phyloP scores from a whole-genome alignment of 164 flowering plant species.

The Magnolia changhungtana region DNA sequence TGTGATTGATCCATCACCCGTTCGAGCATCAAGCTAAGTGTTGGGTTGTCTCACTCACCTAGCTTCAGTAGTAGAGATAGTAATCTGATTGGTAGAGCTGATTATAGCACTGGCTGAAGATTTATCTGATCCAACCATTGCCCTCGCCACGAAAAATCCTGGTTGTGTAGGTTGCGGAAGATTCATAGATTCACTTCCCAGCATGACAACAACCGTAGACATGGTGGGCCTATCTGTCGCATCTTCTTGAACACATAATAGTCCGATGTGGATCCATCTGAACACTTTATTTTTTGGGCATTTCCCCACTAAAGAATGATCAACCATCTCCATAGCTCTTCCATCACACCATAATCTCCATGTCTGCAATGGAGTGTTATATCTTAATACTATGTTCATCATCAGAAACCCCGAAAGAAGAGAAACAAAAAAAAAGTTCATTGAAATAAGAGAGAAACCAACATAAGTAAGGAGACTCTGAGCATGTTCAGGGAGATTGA shows the following conservation, averaged over 20 bases:
- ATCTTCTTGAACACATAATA: constrained; percentile 30
- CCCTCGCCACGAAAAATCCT: constrained; percentile 7
- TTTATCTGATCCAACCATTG: background rate
- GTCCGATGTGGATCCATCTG: constrained; percentile 32
- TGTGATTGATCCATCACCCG: too few relatives aligned
- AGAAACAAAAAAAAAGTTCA: background rate
- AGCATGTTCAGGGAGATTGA: too few relatives aligned
- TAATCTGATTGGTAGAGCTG: background rate
- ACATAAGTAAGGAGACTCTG: background rate
- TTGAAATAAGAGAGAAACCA: background rate
- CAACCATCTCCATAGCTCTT: constrained; percentile 18
- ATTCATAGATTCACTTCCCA: constrained; percentile 7
- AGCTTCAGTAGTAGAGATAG: background rate
- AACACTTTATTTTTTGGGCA: constrained; percentile 8
- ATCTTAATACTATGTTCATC: background rate
- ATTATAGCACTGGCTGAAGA: background rate
- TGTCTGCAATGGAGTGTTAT: constrained; percentile 21
- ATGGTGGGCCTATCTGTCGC: constrained; percentile 20
- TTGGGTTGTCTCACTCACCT: background rate
- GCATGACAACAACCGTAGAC: constrained; percentile 15
- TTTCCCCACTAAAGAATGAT: constrained; percentile 9
- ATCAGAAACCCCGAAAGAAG: too few relatives aligned
- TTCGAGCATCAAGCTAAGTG: too few relatives aligned
- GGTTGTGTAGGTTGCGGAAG: constrained; percentile 19
- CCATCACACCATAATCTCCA: constrained; percentile 33